Evolutionary conservation across 192 early-diverging fungal genomes (phyloP), one percentile per base, ranked within the genome.

Genomic region (Allomyces javanicus): DNA sequence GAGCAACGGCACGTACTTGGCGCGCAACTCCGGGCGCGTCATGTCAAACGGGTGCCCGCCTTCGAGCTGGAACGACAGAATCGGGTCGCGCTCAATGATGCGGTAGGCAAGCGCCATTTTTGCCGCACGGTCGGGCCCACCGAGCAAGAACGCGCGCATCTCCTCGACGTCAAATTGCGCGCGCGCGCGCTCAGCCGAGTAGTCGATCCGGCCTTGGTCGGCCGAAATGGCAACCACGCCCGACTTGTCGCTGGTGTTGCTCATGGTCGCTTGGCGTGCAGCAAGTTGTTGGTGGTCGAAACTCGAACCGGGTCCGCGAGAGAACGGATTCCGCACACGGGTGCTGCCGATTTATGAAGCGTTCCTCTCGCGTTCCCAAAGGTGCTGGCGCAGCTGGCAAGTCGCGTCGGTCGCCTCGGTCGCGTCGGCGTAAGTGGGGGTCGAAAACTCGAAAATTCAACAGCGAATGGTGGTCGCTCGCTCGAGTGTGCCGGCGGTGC

Each of bases 131-230:
- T 83, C 77, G 58, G 77, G 68, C 45, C 75, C 75, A 22, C 80
- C 80, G 19, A 66, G 63, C 45, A 74, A 76, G 45, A 78, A 76
- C 25, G 71, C 65, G 43, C 72, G 72, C 74, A 83, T 76, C 25
- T 72, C 71, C 65, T 76, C 69, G 62, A 82, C 72, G 67, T 79
- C 72, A 67, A 83, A 83, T 4, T 70, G 71, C 11, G 82, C 77
- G 43, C 75, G 74, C 44, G 78, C 78, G 25, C 82, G 71, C 67
- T 83, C 82, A 12, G 67, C 66, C 25, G 78, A 73, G 26, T 81
- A 75, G 71, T 81, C 80, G n/a, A 14, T 14, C 17, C 17, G 17
- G 12, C 17, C 17, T n/a, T 58, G 50, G 50, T 14, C 50, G 50
- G 50, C 50, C 50, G 50, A 58, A n/a, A 58, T 58, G 50, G 33